Base-by-base conservation (phyloP, 768 basidiomycete species). In the Lactarius evosmus region DNA sequence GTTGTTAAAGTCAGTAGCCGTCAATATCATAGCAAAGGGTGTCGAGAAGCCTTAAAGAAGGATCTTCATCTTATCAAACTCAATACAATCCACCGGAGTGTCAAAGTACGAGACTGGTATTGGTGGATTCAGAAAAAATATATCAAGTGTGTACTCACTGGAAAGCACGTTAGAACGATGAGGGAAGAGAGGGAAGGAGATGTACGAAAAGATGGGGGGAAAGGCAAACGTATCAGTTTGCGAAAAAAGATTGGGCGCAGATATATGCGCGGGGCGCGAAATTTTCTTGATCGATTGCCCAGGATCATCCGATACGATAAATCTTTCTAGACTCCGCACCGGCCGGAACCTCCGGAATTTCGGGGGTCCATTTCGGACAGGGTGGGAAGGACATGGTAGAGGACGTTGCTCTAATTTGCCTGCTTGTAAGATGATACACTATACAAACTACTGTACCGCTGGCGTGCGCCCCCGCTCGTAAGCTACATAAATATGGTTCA, bases 131-230 rank as follows among this genome's bases (percentile, higher is more conserved):
- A 52, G 66, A 61, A 63, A 59, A 49, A 60, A 50, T 22, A 9
- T 19, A 60, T 14, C 40, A 61, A 46, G 6, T 55, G 56, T 65
- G 67, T 38, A 80, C 80, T 82, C 70, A 81, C 80, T 75, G 74
- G 62, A 73, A 68, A 71, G 62, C 72, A 72, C 70, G 74, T 74
- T 77, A 76, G 73, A 72, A 78, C 74, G 73, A 68, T 70, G 75
- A 76, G 74, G 70, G 70, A 72, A 75, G 74, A 63, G 66, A 67
- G 69, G 75, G 78, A 73, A 79, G 80, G 75, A 80, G 80, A 77
- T 80, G 79, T 80, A 79, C 65, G 72, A 69, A 71, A 58, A 70
- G 73, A 68, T 73, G 73, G 74, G 73, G 73, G 78, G 77, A 73
- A 76, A 72, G 70, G 69, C 67, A 71, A 67, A 72, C 68, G 69